Evolutionary conservation across 2,329 filamentous ascomycete genomes (phyloP).

Genomic region (Fusarium sp.): DNA sequence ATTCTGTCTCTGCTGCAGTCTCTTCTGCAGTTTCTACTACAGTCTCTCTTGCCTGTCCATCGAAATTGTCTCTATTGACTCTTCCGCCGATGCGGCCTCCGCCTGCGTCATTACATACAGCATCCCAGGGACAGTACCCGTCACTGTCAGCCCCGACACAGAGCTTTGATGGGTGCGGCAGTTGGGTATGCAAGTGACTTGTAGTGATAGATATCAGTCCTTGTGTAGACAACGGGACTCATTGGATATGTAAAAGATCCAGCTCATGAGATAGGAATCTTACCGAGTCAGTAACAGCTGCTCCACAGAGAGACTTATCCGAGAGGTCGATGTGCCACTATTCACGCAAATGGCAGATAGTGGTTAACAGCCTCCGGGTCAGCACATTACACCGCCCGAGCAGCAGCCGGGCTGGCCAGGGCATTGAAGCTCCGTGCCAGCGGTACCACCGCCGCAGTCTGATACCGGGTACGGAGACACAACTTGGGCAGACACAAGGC

Average conservation of each 20-base stretch:
- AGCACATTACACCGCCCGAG: background rate
- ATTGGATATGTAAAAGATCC: background rate
- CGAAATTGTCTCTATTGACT: background rate
- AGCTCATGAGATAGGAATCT: background rate
- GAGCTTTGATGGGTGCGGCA: background rate
- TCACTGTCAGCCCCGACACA: background rate
- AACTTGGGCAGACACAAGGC: background rate
- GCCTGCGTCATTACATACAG: background rate
- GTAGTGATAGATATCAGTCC: background rate
- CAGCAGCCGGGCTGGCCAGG: background rate
- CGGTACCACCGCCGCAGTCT: background rate
- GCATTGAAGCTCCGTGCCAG: background rate
- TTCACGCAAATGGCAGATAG: background rate
- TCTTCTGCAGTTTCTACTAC: background rate
- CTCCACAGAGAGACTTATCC: background rate
- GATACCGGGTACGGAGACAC: background rate
- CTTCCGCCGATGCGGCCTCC: background rate
- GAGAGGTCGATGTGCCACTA: background rate
- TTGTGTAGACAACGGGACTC: background rate
- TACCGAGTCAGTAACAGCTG: background rate
- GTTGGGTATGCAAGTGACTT: background rate
- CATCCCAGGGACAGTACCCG: background rate
- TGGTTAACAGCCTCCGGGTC: background rate
- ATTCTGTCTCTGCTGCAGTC: background rate
- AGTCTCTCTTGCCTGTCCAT: background rate